These are phyloP conservation scores for Candida orba DNA, from an alignment of 805 yeast genomes.

Conservation along the genomic window DNA sequence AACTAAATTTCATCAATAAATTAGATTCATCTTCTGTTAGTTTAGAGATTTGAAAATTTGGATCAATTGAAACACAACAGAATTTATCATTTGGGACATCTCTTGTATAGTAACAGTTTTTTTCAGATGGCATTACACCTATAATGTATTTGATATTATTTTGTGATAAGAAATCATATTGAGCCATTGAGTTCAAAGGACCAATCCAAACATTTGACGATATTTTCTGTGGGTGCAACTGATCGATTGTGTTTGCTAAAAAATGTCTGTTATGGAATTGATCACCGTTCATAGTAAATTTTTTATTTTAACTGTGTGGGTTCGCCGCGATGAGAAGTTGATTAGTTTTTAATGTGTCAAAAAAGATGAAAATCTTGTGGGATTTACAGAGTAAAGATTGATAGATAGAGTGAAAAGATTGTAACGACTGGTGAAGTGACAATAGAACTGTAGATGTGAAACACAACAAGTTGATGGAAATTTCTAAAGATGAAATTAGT, in stretches of 20 bases:
- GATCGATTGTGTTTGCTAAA: slow-evolving; percentile 21
- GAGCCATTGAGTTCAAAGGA: slow-evolving; percentile 36
- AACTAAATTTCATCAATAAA: slow-evolving; percentile 20
- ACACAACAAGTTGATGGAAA: too few species aligned
- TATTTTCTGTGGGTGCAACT: slow-evolving; percentile 34
- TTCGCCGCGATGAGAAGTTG: background rate
- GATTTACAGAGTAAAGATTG: too few species aligned
- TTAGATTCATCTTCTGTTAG: slow-evolving; percentile 23
- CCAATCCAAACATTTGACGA: slow-evolving; percentile 38
- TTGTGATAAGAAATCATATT: slow-evolving; percentile 28
- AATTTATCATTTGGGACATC: slow-evolving; percentile 21
- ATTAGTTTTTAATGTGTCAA: background rate
- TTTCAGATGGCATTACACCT: slow-evolving; percentile 28
- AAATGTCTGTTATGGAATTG: slow-evolving; percentile 21
- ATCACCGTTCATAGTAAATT: slow-evolving; percentile 4
- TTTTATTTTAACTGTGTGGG: too few species aligned
- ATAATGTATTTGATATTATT: slow-evolving; percentile 34
- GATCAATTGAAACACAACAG: slow-evolving; percentile 28
- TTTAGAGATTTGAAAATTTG: slow-evolving; percentile 26
- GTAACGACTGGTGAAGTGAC: too few species aligned
- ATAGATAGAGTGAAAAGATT: too few species aligned
- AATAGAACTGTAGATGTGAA: too few species aligned
- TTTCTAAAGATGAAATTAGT: too few species aligned
- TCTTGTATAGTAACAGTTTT: slow-evolving; percentile 25
- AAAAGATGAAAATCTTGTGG: background rate